Evolutionary conservation across 2,329 filamentous ascomycete genomes (phyloP), one percentile per base, ranked within the genome.

Genomic region (Aspergillus sojae): DNA sequence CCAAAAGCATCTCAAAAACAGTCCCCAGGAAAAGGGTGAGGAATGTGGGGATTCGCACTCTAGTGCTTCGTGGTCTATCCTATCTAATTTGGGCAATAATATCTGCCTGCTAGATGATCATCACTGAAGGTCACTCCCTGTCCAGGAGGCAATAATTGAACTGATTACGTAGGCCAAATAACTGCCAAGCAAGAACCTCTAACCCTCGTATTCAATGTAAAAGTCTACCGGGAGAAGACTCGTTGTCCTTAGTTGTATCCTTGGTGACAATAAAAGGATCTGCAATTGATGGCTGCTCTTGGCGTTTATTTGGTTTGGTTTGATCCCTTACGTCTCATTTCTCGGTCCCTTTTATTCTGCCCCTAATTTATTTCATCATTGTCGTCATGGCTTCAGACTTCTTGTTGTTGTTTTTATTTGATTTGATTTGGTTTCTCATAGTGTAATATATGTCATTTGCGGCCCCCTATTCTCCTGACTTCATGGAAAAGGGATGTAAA

Each of bases 121-220:
- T 54, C 32, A 48, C 9, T 12, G 23, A 34, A 21, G 50, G 23
- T 23, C 16, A 36, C 39, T 52, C n/a, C 43, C 32, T 55, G 60
- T 63, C 67, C 63, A 67, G 67, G 60, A 30, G 54, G 28, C 41
- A 58, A 63, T 60, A 55, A 61, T 63, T 58, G 55, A 56, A 23
- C 39, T 21, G 36, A 57, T 63, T 60, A 54, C 61, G 58, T 60
- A 59, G 34, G 57, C 53, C 52, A 60, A 39, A 67, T 63, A 58
- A 56, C 57, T 62, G 63, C 68, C 68, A 67, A 70, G 68, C 58
- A 50, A 58, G 57, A 54, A 9, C 11, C 52, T 36, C 26, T 30
- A 2, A 7, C 46, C 14, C 46, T 50, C 12, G 12, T 19, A 28
- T 30, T n/a, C n/a, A 14, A 7, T 30, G 30, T 28, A 26, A 16